phyloP scores from a whole-genome alignment of 306 rosid genomes.

The Gillenia trifoliata region DNA sequence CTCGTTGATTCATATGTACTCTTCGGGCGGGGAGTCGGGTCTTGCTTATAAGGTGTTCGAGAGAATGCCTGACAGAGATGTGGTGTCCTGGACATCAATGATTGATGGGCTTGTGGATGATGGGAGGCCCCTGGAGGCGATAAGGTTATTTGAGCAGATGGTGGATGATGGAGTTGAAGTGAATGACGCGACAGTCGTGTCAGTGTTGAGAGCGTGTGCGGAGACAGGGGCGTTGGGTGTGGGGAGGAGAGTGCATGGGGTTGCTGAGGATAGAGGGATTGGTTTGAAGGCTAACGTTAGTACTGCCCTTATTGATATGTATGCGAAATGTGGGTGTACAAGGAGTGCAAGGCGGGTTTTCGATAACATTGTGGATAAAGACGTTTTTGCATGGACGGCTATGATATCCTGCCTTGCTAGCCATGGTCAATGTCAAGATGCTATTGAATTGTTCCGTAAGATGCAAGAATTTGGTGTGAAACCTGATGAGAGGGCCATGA shows the following conservation, averaged over 20 bases:
- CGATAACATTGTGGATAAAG: conserved; percentile 19
- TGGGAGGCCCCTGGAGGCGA: conserved; percentile 31
- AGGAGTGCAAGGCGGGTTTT: conserved; percentile 40
- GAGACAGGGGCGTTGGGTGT: conserved; percentile 34
- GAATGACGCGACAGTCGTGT: conserved; percentile 40
- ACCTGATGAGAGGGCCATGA: conserved; percentile 49
- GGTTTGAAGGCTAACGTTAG: conserved; percentile 18
- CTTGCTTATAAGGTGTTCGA: conserved; percentile 42
- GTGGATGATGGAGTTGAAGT: conserved; percentile 25
- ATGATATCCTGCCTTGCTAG: conserved; percentile 53
- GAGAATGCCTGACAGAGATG: conserved; percentile 43
- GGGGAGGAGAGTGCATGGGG: conserved; percentile 42
- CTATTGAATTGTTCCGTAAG: conserved; percentile 33
- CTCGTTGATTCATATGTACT: conserved; percentile 34
- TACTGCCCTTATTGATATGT: conserved; percentile 56
- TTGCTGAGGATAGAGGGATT: conserved; percentile 24
- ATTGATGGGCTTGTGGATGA: conserved; percentile 36
- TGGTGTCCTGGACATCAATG: conserved; percentile 52
- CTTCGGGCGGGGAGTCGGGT: conserved; percentile 20
- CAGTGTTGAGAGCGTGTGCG: conserved; percentile 48
- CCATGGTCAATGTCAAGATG: conserved; percentile 47
- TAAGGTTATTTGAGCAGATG: conserved; percentile 37
- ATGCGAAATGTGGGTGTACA: conserved; percentile 47
- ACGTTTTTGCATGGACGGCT: conserved; percentile 54
- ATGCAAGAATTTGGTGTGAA: conserved; percentile 28